phyloP scores from a whole-genome alignment of 2,329 filamentous ascomycete genomes.

The Trichoderma arundinaceum region DNA sequence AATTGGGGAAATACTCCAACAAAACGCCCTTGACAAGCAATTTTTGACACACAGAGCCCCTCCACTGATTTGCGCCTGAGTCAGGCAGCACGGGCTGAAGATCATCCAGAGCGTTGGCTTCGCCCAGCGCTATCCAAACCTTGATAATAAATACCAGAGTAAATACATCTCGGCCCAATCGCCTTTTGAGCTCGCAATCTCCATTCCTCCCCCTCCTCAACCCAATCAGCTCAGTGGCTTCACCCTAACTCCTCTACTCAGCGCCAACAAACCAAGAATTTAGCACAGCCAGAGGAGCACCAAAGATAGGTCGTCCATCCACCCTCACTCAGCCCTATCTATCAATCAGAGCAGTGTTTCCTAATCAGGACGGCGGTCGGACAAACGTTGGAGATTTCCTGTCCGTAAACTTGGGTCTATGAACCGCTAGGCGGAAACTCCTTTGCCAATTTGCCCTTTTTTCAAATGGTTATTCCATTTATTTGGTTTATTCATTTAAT shows the following conservation, averaged over 20 bases:
- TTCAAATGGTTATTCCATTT: not conserved
- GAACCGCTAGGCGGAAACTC: constrained; percentile 14
- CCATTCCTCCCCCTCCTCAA: not conserved
- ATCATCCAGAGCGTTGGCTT: constrained; percentile 4
- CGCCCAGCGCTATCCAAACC: constrained; percentile 10
- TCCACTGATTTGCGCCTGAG: not conserved
- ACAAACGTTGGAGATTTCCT: too few species aligned
- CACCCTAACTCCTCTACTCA: not conserved
- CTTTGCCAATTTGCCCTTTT: not conserved
- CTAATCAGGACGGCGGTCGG: not conserved
- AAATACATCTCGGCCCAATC: constrained; percentile 20
- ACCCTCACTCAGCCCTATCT: constrained; percentile 27
- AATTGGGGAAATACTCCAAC: not conserved
- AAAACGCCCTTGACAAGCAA: not conserved
- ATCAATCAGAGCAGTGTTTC: not conserved
- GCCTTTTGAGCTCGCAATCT: not conserved
- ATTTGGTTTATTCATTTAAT: not conserved
- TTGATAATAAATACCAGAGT: constrained; percentile 20
- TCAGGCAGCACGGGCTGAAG: constrained; percentile 26
- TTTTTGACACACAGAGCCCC: not conserved
- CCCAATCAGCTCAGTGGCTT: constrained; percentile 9
- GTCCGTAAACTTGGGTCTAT: not conserved
- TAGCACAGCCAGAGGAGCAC: not conserved
- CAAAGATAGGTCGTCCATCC: not conserved
- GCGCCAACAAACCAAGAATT: not conserved